Conservation (phyloP, 2,329 filamentous ascomycete genomes). For the Calonectria montana region DNA sequence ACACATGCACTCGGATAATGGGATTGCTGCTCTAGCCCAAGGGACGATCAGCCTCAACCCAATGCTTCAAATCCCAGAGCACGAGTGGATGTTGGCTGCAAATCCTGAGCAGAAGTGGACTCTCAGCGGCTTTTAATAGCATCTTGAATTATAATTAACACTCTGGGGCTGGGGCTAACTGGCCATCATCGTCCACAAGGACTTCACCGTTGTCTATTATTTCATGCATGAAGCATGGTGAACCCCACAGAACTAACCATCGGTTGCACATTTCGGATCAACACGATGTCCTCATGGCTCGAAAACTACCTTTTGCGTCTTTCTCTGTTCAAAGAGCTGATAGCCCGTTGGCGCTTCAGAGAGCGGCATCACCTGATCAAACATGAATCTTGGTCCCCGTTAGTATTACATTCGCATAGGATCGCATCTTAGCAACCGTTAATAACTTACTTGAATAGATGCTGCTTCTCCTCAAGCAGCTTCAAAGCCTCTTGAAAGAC, state of each 20-base stretch:
- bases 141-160: too few relatives aligned
- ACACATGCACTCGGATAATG: too few relatives aligned
- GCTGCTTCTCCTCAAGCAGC: conserved; percentile 73
- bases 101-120: too few relatives aligned
- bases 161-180: too few relatives aligned
- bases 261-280: background rate
- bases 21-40: too few relatives aligned
- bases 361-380: conserved; percentile 79
- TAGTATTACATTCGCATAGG: background rate
- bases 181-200: too few relatives aligned
- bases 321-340: conserved; percentile 77
- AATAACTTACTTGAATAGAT: conserved; percentile 71
- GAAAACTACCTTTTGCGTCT: conserved; percentile 80
- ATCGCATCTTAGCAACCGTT: background rate
- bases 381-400: conserved; percentile 73
- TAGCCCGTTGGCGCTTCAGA: conserved; percentile 75
- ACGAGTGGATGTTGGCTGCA: too few relatives aligned
- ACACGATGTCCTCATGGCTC: conserved; percentile 51
- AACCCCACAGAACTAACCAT: background rate
- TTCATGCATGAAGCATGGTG: too few relatives aligned
- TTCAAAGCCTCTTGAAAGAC: conserved; percentile 75
- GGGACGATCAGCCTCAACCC: too few relatives aligned
- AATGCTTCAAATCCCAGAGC: too few relatives aligned
- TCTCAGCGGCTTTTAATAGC: too few relatives aligned
- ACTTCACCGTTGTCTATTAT: too few relatives aligned